Evolutionary conservation across 371 early-diverging fungal genomes (phyloP).

Genomic region (Mortierella sp.): DNA sequence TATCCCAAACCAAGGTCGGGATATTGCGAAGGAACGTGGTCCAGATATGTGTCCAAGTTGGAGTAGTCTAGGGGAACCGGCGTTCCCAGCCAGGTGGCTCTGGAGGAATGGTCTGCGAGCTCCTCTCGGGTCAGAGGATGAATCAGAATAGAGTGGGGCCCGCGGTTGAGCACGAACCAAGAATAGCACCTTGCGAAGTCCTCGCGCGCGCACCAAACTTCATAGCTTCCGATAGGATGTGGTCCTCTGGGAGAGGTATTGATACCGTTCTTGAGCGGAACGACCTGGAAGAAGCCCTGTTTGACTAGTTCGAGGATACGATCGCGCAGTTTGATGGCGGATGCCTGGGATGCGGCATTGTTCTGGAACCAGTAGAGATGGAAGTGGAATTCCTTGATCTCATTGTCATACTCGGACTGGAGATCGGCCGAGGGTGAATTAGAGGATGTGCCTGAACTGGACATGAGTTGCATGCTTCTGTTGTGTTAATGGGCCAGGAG

Average conservation of each 20-base stretch:
- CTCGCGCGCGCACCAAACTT: constrained; percentile 68
- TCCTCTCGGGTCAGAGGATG: constrained; percentile 65
- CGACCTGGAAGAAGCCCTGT: constrained; percentile 61
- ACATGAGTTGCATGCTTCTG: constrained; percentile 35
- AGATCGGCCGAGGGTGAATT: constrained; percentile 16
- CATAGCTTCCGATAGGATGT: constrained; percentile 60
- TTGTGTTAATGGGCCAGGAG: too few species aligned
- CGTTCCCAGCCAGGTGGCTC: constrained; percentile 64
- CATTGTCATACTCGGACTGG: constrained; percentile 56
- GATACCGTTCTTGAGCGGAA: constrained; percentile 55
- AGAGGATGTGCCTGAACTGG: constrained; percentile 8
- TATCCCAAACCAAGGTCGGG: constrained; percentile 61
- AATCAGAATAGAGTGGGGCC: constrained; percentile 57
- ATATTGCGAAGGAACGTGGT: constrained; percentile 60
- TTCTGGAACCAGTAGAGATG: constrained; percentile 69
- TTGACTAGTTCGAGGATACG: constrained; percentile 56
- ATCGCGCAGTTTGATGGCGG: constrained; percentile 58
- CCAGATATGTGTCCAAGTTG: constrained; percentile 30
- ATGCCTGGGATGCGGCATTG: constrained; percentile 46
- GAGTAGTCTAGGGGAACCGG: constrained; percentile 60
- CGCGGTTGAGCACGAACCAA: constrained; percentile 60
- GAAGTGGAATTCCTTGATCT: constrained; percentile 71
- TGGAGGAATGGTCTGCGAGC: constrained; percentile 60
- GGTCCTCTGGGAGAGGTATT: constrained; percentile 59
- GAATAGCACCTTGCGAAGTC: constrained; percentile 61